Percentiles rank a stretch among this genome's conserved stretches.
Conservation (phyloP, 768 basidiomycete species). For the Coprinellus micaceus region DNA sequence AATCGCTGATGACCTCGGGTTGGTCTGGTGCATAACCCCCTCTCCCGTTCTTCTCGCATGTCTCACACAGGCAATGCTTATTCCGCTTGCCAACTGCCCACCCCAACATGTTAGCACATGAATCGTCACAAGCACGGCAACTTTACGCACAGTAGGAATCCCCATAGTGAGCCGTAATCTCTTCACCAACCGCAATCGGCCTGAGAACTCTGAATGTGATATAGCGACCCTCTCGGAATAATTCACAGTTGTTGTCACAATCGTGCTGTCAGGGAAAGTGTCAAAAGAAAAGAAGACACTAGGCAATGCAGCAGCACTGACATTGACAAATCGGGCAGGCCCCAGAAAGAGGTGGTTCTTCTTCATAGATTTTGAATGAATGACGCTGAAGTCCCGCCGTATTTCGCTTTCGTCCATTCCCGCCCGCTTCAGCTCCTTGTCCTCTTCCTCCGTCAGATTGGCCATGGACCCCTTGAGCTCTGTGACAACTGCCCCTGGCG, state of each 20-base stretch:
- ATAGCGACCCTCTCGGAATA: conserved; percentile 84
- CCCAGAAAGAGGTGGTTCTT: conserved; percentile 89
- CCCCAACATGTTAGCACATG: conserved; percentile 9
- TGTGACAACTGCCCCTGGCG: conserved; percentile 69
- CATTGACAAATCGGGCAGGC: conserved; percentile 89
- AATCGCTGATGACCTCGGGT: conserved; percentile 52
- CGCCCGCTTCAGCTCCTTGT: conserved; percentile 80
- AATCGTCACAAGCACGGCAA: conserved; percentile 1
- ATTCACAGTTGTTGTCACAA: conserved; percentile 84
- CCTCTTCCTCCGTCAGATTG: conserved; percentile 80
- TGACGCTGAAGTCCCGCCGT: conserved; percentile 85
- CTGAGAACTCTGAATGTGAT: conserved; percentile 85
- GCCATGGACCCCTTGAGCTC: conserved; percentile 92
- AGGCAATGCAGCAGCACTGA: conserved; percentile 38
- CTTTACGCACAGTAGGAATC: conserved; percentile 79
- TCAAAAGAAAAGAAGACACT: conserved; percentile 22
- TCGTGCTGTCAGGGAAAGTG: conserved; percentile 58
- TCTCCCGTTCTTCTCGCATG: conserved; percentile 70
- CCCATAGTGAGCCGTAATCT: conserved; percentile 87
- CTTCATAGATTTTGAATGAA: conserved; percentile 88
- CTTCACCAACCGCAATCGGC: conserved; percentile 76
- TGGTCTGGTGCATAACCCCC: conserved; percentile 72
- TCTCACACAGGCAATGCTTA: conserved; percentile 72
- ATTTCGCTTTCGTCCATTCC: conserved; percentile 73
- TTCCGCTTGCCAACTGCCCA: conserved; percentile 39